phyloP scores from a whole-genome alignment of 176 grass and related monocot species.

The Coix lacrymajobi region DNA sequence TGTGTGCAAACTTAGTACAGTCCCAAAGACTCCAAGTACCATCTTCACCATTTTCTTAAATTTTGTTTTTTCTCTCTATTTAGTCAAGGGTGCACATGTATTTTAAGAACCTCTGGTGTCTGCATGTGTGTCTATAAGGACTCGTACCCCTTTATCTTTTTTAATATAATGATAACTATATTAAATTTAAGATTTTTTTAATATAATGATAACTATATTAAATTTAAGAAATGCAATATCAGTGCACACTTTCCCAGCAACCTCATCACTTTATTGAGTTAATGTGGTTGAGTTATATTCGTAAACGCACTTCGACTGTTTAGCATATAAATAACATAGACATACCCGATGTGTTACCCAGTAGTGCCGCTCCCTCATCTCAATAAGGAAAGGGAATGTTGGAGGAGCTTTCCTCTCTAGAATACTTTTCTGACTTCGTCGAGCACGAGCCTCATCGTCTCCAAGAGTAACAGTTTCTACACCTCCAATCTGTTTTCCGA shows the following conservation, averaged over 20 bases:
- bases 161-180: not conserved
- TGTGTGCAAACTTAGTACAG: not conserved
- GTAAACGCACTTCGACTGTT: not conserved
- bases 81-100: not conserved
- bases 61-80: not conserved
- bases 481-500: constrained; percentile 68
- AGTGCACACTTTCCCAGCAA: not conserved
- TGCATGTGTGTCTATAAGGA: not conserved
- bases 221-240: not conserved
- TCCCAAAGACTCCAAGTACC: not conserved
- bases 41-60: not conserved
- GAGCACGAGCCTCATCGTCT: constrained; percentile 90
- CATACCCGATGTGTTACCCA: constrained; percentile 90
- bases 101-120: not conserved
- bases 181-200: not conserved
- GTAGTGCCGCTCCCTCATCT: constrained; percentile 91
- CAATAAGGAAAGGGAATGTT: constrained; percentile 95
- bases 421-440: constrained; percentile 86
- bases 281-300: not conserved
- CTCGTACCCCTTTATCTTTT: not conserved
- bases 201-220: not conserved
- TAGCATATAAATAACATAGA: constrained; percentile 7
- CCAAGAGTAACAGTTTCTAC: constrained; percentile 93
- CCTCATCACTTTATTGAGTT: not conserved
- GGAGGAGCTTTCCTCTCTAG: constrained; percentile 84